A percentile compares a stretch with the other conserved stretches of the same genome.
These are phyloP conservation scores for Botrytis cinerea DNA, from an alignment of 2,329 filamentous ascomycete species.

Conservation along the genomic window DNA sequence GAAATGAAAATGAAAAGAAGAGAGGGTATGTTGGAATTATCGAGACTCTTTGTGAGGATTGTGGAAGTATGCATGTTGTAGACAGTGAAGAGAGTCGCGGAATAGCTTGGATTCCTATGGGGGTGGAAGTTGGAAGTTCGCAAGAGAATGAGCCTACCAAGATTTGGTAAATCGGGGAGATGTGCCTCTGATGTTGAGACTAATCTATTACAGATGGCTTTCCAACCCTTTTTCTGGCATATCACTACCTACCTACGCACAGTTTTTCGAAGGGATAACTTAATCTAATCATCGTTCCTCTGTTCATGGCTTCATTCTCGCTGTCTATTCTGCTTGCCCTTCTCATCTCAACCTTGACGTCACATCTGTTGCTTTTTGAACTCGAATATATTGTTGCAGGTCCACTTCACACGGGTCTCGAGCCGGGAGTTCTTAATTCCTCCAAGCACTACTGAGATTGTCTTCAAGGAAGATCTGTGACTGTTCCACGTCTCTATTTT, in stretches of 20 bases:
- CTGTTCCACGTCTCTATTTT: too few species aligned
- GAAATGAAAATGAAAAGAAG: neutral
- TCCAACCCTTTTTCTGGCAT: neutral
- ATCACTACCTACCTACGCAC: neutral
- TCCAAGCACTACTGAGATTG: neutral
- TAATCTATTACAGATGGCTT: neutral
- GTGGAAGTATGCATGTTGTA: neutral
- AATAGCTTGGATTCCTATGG: neutral
- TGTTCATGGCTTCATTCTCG: neutral
- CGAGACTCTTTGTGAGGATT: neutral
- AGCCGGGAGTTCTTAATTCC: neutral
- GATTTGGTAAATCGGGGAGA: neutral
- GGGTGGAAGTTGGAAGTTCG: neutral
- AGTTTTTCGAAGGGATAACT: neutral
- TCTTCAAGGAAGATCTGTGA: neutral
- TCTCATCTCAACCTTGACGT: neutral
- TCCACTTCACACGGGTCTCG: neutral
- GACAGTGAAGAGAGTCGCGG: neutral
- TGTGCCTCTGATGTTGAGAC: neutral
- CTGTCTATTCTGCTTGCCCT: neutral
- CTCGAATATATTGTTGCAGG: neutral
- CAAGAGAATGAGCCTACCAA: neutral
- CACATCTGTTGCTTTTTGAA: neutral
- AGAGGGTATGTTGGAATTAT: rapidly evolving
- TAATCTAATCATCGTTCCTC: neutral